Evolutionary conservation across 306 rosid genomes (phyloP).

Genomic region (Biancaea sappan): DNA sequence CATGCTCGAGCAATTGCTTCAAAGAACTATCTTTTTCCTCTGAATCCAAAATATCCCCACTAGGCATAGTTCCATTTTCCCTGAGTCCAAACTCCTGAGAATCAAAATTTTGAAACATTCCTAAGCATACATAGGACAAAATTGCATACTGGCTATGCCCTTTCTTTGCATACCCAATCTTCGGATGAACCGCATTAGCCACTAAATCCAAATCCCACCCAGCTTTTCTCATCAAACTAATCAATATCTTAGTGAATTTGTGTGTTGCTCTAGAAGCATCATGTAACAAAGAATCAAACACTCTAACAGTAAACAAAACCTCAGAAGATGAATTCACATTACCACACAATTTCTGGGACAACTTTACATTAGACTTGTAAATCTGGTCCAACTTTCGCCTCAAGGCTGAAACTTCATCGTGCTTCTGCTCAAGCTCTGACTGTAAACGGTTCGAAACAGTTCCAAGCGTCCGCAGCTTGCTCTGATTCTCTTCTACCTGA

Average conservation of each 20-base stretch:
- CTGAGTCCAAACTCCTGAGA: constrained; percentile 45
- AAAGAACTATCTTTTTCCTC: constrained; percentile 43
- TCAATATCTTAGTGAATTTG: constrained; percentile 70
- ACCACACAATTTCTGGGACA: constrained; percentile 62
- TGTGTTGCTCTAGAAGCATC: constrained; percentile 76
- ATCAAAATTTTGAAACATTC: constrained; percentile 78
- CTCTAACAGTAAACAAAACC: constrained; percentile 70
- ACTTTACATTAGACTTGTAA: constrained; percentile 55
- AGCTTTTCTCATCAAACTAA: constrained; percentile 82
- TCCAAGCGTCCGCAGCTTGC: constrained; percentile 80
- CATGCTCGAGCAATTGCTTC: constrained; percentile 87
- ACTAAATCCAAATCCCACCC: constrained; percentile 92
- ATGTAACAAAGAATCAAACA: constrained; percentile 71
- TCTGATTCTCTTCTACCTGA: constrained; percentile 90
- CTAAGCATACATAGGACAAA: constrained; percentile 81
- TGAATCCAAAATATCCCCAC: constrained; percentile 39
- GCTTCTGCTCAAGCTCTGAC: constrained; percentile 75
- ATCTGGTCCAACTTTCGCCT: constrained; percentile 59
- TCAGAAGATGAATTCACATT: constrained; percentile 59
- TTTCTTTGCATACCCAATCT: constrained; percentile 64
- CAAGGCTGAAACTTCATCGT: constrained; percentile 61
- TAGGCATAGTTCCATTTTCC: constrained; percentile 37
- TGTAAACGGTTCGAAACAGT: constrained; percentile 78
- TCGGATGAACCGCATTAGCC: constrained; percentile 66
- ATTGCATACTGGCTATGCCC: constrained; percentile 75